Conservation (phyloP, 176 grass and related monocot species). For the Themeda triandra region DNA sequence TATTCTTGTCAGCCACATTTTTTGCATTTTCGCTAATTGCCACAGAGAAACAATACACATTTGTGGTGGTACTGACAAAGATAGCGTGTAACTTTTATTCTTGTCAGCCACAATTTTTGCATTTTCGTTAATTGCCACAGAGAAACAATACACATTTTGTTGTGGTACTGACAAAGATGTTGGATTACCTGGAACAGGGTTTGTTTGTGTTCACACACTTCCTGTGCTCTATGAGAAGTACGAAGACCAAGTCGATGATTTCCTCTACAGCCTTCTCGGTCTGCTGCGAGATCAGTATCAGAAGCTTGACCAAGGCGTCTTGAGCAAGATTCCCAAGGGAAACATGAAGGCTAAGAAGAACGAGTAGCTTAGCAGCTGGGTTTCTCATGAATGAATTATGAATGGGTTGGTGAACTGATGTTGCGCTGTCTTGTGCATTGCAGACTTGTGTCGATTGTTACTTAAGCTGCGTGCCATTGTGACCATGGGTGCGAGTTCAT, state of each 20-base stretch:
- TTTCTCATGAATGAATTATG: constrained; percentile 15
- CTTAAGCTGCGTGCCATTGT: background rate
- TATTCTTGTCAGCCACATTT: background rate
- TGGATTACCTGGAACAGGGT: constrained; percentile 50
- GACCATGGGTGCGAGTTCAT: background rate
- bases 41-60: background rate
- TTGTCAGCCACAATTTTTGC: background rate
- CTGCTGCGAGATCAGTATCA: constrained; percentile 56
- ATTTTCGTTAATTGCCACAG: background rate
- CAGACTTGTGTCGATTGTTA: constrained; percentile 7
- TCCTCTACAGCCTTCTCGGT: constrained; percentile 50
- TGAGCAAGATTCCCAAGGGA: constrained; percentile 71
- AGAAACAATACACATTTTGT: no score
- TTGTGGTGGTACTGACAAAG: no score
- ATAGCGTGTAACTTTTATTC: background rate
- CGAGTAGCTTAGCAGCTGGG: constrained; percentile 44
- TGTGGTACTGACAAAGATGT: background rate
- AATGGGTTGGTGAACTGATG: background rate
- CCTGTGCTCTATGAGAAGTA: constrained; percentile 96
- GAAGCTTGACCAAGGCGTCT: constrained; percentile 59
- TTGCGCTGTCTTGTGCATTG: background rate
- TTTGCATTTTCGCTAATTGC: background rate
- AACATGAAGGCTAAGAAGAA: constrained; percentile 66
- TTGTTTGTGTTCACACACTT: constrained; percentile 71
- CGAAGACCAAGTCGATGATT: constrained; percentile 79